A percentile compares a stretch with the other conserved stretches of the same genome.
Evolutionary conservation across 2,329 filamentous ascomycete species (phyloP).

Genomic region (Nothomitra cinnamomea): DNA sequence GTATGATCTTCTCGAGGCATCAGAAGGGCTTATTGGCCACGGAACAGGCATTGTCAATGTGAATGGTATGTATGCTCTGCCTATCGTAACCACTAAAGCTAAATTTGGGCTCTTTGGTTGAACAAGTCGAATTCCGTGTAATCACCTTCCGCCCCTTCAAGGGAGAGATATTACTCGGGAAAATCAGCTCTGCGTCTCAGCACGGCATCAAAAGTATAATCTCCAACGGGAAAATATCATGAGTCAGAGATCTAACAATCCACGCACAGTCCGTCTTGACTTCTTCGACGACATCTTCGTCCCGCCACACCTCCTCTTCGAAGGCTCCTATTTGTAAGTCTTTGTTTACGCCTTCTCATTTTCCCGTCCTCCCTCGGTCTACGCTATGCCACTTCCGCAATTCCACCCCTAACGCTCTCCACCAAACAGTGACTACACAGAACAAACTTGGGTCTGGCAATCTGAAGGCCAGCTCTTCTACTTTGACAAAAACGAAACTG

Average conservation of each 20-base stretch:
- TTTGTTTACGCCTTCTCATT: neutral
- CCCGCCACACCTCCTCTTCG: constrained; percentile 54
- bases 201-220: constrained; percentile 52
- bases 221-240: neutral
- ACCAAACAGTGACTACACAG: constrained; percentile 43
- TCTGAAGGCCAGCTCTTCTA: constrained; percentile 56
- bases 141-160: constrained; percentile 94
- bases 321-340: constrained; percentile 58
- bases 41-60: constrained; percentile 86
- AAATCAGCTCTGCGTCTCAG: constrained; percentile 57
- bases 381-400: neutral
- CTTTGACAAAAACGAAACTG: constrained; percentile 80
- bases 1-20: constrained; percentile 77
- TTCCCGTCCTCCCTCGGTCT: neutral
- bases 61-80: constrained; percentile 43
- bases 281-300: constrained; percentile 93
- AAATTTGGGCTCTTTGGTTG: neutral
- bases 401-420: neutral
- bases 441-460: constrained; percentile 75
- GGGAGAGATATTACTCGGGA: constrained; percentile 74
- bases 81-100: neutral
- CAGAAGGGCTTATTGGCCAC: constrained; percentile 86
- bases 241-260: neutral
- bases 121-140: constrained; percentile 76
- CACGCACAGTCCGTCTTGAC: constrained; percentile 50